phyloP scores from a whole-genome alignment of 192 early-diverging fungal species.

The Cetraspora pellucida region DNA sequence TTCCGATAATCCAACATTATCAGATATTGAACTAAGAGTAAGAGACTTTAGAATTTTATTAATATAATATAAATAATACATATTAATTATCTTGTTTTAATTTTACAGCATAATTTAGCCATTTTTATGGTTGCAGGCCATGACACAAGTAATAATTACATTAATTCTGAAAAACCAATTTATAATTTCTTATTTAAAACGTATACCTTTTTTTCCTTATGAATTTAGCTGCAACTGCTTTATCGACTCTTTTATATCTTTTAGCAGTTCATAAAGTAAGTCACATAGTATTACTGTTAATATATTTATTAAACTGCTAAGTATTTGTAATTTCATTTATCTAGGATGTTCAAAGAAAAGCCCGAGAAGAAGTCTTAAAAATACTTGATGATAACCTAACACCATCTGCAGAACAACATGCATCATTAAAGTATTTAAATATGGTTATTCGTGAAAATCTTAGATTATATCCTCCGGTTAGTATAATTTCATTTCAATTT shows the following conservation, averaged over 20 bases:
- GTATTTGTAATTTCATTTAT: not conserved
- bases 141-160: not conserved
- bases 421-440: not conserved
- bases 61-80: not conserved
- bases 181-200: not conserved
- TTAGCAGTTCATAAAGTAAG: not conserved
- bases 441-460: constrained; percentile 3
- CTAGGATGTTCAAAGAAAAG: not conserved
- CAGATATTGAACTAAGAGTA: not conserved
- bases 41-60: not conserved
- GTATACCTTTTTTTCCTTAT: not conserved
- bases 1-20: not conserved
- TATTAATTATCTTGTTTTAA: not conserved
- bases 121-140: not conserved
- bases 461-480: constrained; percentile 8
- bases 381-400: not conserved
- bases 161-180: not conserved
- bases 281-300: not conserved
- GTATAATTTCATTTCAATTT: not conserved
- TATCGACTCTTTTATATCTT: not conserved
- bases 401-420: not conserved
- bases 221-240: not conserved
- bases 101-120: not conserved
- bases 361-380: not conserved
- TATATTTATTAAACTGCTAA: not conserved